Evolutionary conservation across 2,329 filamentous ascomycete genomes (phyloP).

Genomic region (Penicillium sp.): DNA sequence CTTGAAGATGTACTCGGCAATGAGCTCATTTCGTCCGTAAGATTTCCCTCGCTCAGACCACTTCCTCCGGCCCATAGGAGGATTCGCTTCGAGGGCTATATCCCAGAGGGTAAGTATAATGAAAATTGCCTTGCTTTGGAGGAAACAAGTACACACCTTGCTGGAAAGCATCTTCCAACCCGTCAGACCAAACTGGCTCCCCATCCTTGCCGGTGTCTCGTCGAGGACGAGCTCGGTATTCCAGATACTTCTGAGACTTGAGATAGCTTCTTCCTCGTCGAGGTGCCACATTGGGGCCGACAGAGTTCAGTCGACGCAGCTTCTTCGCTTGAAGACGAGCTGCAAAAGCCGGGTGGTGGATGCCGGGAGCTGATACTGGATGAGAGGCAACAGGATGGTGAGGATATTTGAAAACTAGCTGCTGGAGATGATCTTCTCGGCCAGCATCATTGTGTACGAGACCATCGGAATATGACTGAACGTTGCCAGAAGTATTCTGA

Average conservation of each 20-base stretch:
- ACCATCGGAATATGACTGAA: constrained; percentile 45
- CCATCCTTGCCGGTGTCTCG: constrained; percentile 49
- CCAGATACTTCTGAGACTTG: constrained; percentile 49
- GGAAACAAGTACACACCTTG: constrained; percentile 40
- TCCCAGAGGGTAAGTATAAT: constrained; percentile 19
- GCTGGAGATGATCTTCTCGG: constrained; percentile 42
- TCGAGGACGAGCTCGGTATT: constrained; percentile 49
- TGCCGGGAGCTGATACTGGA: constrained; percentile 29
- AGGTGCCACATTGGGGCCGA: constrained; percentile 33
- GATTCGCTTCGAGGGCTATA: constrained; percentile 57
- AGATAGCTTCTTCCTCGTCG: constrained; percentile 42
- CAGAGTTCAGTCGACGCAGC: constrained; percentile 42
- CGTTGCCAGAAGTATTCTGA: constrained; percentile 50
- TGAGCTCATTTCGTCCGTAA: constrained; percentile 64
- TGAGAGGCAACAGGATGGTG: constrained; percentile 34
- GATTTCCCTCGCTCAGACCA: constrained; percentile 56
- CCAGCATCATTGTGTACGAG: constrained; percentile 34
- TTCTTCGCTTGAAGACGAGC: constrained; percentile 41
- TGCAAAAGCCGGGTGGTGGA: constrained; percentile 37
- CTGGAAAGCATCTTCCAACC: constrained; percentile 53
- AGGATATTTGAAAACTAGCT: constrained; percentile 43
- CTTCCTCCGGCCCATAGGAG: constrained; percentile 63
- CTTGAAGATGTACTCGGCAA: constrained; percentile 61
- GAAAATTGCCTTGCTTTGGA: not conserved
- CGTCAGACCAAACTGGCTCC: constrained; percentile 51